A percentile compares a stretch with the other conserved stretches of the same genome.
phyloP scores from a whole-genome alignment of 2,329 filamentous ascomycete species.

The Fusarium robinianum region DNA sequence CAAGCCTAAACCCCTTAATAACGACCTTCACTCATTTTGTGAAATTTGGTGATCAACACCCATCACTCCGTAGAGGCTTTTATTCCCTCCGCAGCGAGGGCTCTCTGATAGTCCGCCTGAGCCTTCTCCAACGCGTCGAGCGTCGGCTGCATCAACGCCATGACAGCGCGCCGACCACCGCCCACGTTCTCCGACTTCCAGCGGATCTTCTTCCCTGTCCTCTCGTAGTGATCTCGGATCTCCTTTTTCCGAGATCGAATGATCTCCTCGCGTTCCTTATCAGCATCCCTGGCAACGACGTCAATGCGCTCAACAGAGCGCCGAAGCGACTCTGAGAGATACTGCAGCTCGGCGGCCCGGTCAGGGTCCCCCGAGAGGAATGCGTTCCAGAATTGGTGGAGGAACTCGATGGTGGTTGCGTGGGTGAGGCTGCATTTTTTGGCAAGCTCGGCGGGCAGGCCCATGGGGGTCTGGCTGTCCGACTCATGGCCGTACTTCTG shows the following conservation, averaged over 20 bases:
- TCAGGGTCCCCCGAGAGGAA: slow-evolving; percentile 88
- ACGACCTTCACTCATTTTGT: too few species aligned
- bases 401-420: slow-evolving; percentile 90
- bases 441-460: slow-evolving; percentile 57
- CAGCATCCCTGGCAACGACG: slow-evolving; percentile 78
- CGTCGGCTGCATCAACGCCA: slow-evolving; percentile 76
- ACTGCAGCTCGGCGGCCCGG: slow-evolving; percentile 78
- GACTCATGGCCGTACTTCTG: slow-evolving; percentile 59
- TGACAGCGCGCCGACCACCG: slow-evolving; percentile 77
- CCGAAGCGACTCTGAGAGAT: slow-evolving; percentile 79
- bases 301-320: slow-evolving; percentile 79
- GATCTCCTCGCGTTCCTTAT: slow-evolving; percentile 69
- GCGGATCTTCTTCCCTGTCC: slow-evolving; percentile 73
- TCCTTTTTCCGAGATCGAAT: slow-evolving; percentile 71
- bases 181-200: slow-evolving; percentile 70
- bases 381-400: slow-evolving; percentile 96
- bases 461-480: slow-evolving; percentile 58
- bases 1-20: too few species aligned
- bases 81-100: slow-evolving; percentile 66
- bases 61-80: slow-evolving; percentile 52
- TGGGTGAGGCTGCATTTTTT: slow-evolving; percentile 72
- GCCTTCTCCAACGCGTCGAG: slow-evolving; percentile 72
- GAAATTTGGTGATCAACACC: too few species aligned
- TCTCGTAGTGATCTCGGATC: slow-evolving; percentile 70
- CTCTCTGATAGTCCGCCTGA: slow-evolving; percentile 70